A percentile compares a stretch with the other conserved stretches of the same genome.
phyloP scores from a whole-genome alignment of 1,139 yeast species.

The Candida sojae region DNA sequence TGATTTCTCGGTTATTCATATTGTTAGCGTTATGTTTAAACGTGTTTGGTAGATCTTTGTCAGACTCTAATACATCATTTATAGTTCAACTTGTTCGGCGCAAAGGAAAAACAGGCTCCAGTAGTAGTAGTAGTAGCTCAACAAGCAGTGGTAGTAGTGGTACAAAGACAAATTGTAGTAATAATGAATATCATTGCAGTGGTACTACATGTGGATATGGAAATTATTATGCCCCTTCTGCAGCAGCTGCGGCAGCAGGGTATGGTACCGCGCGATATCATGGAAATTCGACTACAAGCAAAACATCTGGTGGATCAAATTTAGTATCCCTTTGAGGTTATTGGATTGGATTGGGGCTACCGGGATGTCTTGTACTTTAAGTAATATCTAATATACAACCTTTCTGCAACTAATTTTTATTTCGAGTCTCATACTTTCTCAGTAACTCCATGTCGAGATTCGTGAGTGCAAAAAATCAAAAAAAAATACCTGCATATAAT shows the following conservation, averaged over 20 bases:
- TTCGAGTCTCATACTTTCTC: too few relatives aligned
- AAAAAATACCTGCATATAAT: slow-evolving; percentile 1
- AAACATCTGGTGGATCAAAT: not conserved
- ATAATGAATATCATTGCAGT: slow-evolving; percentile 8
- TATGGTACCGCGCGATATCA: slow-evolving; percentile 15
- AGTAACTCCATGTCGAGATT: not conserved
- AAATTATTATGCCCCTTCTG: slow-evolving; percentile 14
- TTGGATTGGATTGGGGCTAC: not conserved
- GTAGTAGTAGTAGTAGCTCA: not conserved
- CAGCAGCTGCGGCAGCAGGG: slow-evolving; percentile 15
- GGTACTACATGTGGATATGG: slow-evolving; percentile 13
- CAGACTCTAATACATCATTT: not conserved
- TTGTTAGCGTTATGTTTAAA: not conserved
- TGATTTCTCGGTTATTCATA: not conserved
- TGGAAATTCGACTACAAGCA: not conserved
- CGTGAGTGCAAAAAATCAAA: not conserved
- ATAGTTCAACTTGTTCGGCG: not conserved
- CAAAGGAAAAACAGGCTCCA: not conserved
- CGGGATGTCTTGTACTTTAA: not conserved
- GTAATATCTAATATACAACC: not conserved
- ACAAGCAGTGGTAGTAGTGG: not conserved
- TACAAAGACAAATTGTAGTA: not conserved
- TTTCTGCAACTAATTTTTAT: not conserved
- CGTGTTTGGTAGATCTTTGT: not conserved
- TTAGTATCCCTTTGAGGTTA: not conserved